Base-by-base conservation (phyloP, 192 early-diverging fungal species). In the Dissophora globulifera region DNA sequence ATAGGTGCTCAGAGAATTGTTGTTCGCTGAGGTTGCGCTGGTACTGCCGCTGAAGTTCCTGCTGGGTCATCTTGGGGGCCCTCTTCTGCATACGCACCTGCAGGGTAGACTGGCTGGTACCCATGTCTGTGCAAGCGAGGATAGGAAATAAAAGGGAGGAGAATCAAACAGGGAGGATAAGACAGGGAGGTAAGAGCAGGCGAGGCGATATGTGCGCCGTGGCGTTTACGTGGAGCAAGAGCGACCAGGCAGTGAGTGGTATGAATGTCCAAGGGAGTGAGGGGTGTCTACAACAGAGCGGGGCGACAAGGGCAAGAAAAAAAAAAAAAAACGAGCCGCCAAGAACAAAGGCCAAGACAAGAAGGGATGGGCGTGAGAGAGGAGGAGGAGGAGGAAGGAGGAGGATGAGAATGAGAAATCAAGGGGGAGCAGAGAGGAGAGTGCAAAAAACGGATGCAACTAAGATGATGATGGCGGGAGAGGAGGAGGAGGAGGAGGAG, bases 1-100 rank as follows among this genome's bases (percentile, higher is more conserved):
- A 49, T 15, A 67, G 38, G 47, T 76, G 72, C 16, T 66, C 63
- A 3, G 72, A 61, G 35, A 76, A n/a, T 30, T 67, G 72, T n/a
- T 66, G 63, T 31, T 76, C 72, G 50, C 64, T 76, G n/a, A 76
- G 50, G 42, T 76, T 76, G 15, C 72, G 15, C 29, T 76, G 72
- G 38, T 76, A 76, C 22, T 76, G 48, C n/a, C 64, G 50, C 52
- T 76, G 72, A 17, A 76, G 52, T 33, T 76, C 72, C 38, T 62
- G 64, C 31, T 76, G 72, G 19, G 63, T 66, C 63, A 62, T 54
- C 51, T 53, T 76, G 46, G 41, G 63, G n/a, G n/a, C n/a, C 58
- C 64, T 76, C 52, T 67, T 76, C 31, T 67, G 72, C 63, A 67
- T 27, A 26, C 72, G 72, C 6, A 45, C 50, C 20, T 60, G 58